Evolutionary conservation across 2,329 filamentous ascomycete genomes (phyloP), one percentile per base, ranked within the genome.

Genomic region (Pseudocercospora pini-densiflorae): DNA sequence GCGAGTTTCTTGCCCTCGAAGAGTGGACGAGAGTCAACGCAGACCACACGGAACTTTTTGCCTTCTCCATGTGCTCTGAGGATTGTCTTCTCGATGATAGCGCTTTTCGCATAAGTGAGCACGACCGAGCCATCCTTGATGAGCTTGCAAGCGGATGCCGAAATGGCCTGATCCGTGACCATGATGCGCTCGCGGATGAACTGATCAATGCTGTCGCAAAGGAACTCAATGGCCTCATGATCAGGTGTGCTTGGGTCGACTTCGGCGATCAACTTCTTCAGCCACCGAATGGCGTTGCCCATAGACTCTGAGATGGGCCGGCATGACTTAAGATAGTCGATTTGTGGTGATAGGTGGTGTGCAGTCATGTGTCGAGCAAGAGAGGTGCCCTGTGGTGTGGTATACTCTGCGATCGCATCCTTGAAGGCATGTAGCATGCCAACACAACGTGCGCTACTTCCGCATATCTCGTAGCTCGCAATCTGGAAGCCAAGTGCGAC

Each of bases 241-340:
- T 99, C 94, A 31, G 92, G 89, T 1, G 90, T 87, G 72, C 94
- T 91, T 47, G 94, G 93, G 74, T 97, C 93, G 65, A 97, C 90
- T 73, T 93, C 93, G 74, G 92, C 91, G 76, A 99, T 94, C 75
- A 93, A 89, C 57, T 97, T 88, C 83, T 99, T 99, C 59, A 99
- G 86, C 85, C 93, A 94, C 62, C 95, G 89, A 77, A 99, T 97
- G 40, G 93, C 93, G 78, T 98, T 99, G 67, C 95, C 95, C 90
- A 98, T 97, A 68, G 92, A 93, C 80, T 97, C 95, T 71, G 92
- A 96, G 81, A 99, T 92, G 36, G 95, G 94, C n/a, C 95, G 90
- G 76, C 94, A 97, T 72, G 93, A 93, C 67, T 92, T 92, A 67
- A 99, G 87, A 77, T 96, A 97, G 71, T 96, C 93, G 76, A 99